Conservation (phyloP, 139 green algal genomes). For the Chlamydomonas sp. region DNA sequence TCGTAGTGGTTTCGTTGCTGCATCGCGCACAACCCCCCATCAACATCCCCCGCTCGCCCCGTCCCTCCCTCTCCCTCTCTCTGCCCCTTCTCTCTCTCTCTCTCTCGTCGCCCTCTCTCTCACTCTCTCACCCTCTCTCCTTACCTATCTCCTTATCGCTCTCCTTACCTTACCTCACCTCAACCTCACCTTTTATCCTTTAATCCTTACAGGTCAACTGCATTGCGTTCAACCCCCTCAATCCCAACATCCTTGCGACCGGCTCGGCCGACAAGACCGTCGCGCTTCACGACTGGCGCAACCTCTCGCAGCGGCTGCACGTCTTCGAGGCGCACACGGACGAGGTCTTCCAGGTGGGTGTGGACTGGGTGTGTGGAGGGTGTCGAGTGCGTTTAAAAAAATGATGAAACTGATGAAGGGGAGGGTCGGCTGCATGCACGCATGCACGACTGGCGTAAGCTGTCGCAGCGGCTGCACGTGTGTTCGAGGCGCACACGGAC, state of each 20-base stretch:
- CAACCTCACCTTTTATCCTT: no score
- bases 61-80: no score
- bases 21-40: no score
- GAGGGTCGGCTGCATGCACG: no score
- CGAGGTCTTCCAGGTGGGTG: slow-evolving; percentile 94
- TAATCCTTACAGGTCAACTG: no score
- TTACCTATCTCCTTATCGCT: not conserved
- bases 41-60: no score
- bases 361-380: no score
- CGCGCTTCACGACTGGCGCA: slow-evolving; percentile 88
- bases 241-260: slow-evolving; percentile 92
- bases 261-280: slow-evolving; percentile 93
- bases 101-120: not conserved
- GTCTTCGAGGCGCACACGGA: slow-evolving; percentile 87
- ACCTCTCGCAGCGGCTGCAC: slow-evolving; percentile 82
- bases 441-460: slow-evolving; percentile 93
- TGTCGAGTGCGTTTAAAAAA: no score
- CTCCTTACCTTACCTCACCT: no score
- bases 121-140: no score
- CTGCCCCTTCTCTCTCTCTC: not conserved
- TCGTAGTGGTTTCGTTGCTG: no score
- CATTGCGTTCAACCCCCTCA: slow-evolving; percentile 96
- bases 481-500: slow-evolving; percentile 86
- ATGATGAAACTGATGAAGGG: no score
- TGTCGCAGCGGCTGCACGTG: slow-evolving; percentile 83